These are phyloP conservation scores for Plasmodium adleri DNA, from an alignment of 169 alveolate species.

Conservation along the genomic window DNA sequence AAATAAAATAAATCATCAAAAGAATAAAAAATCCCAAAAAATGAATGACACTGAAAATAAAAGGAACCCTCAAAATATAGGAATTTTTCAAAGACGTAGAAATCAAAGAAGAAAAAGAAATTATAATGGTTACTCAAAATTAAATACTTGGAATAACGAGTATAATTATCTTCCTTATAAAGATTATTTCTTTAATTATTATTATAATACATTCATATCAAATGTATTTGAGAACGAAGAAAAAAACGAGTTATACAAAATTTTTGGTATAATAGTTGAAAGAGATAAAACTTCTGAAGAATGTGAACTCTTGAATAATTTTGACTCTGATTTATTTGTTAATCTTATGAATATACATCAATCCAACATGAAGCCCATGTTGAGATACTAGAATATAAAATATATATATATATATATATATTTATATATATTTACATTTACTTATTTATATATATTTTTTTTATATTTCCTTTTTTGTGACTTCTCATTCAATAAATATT, in stretches of 20 bases:
- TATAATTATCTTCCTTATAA: not conserved
- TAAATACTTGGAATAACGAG: not conserved
- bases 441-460: no score
- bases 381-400: no score
- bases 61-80: not conserved
- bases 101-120: not conserved
- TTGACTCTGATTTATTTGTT: not conserved
- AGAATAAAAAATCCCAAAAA: not conserved
- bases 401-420: no score
- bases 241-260: not conserved
- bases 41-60: not conserved
- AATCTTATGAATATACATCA: not conserved
- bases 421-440: no score
- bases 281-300: not conserved
- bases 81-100: not conserved
- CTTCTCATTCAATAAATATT: no score
- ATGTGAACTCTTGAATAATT: not conserved
- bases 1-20: not conserved
- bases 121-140: not conserved
- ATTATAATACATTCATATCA: not conserved
- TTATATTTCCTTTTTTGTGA: no score
- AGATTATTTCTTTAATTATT: not conserved
- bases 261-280: not conserved
- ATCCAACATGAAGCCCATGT: not conserved
- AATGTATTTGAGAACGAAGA: not conserved